A percentile compares a stretch with the other conserved stretches of the same genome.
Conservation (phyloP, 1,284 basidiomycete genomes). For the Cystodermella granulosa region DNA sequence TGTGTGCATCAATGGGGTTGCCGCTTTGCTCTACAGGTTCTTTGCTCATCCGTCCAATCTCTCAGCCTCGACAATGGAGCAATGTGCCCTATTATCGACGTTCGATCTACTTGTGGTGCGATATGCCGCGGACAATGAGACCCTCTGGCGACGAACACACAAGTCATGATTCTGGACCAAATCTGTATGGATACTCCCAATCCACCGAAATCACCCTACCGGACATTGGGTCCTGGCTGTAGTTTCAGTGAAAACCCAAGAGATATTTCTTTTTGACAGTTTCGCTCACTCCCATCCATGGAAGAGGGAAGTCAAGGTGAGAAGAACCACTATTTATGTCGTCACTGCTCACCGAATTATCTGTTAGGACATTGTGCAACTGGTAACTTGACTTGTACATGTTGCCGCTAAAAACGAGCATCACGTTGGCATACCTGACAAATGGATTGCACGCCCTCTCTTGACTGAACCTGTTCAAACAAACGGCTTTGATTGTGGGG, state of each 20-base stretch:
- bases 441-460: neutral
- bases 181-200: slow-evolving; percentile 24
- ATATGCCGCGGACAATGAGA: too few relatives aligned
- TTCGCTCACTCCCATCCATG: slow-evolving; percentile 5
- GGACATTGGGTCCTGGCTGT: slow-evolving; percentile 21
- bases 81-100: too few relatives aligned
- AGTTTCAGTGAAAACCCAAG: slow-evolving; percentile 3
- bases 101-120: too few relatives aligned
- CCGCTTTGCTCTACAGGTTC: neutral
- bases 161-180: slow-evolving; percentile 19
- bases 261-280: slow-evolving; percentile 22
- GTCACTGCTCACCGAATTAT: neutral
- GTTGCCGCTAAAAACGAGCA: slow-evolving; percentile 4
- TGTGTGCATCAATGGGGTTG: neutral
- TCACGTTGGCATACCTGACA: slow-evolving; percentile 1
- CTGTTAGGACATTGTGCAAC: slow-evolving; percentile 9
- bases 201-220: slow-evolving; percentile 13
- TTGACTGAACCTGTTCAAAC: neutral
- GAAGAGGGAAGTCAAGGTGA: neutral
- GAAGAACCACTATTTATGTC: neutral
- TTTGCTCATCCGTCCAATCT: neutral
- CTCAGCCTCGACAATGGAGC: too few relatives aligned
- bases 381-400: slow-evolving; percentile 6
- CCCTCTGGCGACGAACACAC: slow-evolving; percentile 15
- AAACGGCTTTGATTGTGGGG: slow-evolving; percentile 10